These are phyloP conservation scores for Ceratocystis harringtonii DNA, from an alignment of 2,329 filamentous ascomycete species.

Conservation along the genomic window DNA sequence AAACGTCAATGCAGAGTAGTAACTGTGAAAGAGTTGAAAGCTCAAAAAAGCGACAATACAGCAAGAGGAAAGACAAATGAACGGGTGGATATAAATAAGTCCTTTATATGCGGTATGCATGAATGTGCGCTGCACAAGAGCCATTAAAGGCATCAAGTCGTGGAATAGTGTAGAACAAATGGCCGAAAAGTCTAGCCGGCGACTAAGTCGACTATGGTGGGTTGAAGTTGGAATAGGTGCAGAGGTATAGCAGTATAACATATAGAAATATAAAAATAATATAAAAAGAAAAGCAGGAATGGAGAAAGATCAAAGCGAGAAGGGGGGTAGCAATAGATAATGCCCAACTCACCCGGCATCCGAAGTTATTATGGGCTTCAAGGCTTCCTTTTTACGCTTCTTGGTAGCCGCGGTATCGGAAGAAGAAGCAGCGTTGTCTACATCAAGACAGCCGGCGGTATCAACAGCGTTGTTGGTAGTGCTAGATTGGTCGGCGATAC, in stretches of 20 bases:
- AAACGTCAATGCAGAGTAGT: not conserved
- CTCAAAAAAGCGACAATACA: not conserved
- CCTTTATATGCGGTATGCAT: not conserved
- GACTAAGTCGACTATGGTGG: no score
- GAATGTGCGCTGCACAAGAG: no score
- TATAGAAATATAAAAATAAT: not conserved
- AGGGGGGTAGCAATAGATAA: not conserved
- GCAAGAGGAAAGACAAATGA: not conserved
- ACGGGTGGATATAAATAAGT: not conserved
- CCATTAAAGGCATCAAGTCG: no score
- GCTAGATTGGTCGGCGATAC: not conserved
- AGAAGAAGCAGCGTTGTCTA: not conserved
- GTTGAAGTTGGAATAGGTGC: no score
- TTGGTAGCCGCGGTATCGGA: conserved; percentile 4
- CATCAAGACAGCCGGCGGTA: not conserved
- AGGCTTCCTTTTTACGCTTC: conserved; percentile 12
- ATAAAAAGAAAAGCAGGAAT: not conserved
- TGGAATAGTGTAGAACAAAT: no score
- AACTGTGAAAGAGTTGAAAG: not conserved
- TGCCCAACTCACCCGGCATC: conserved; percentile 3
- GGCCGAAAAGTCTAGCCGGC: no score
- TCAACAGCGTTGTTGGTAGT: not conserved
- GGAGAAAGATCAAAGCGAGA: not conserved
- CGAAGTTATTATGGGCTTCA: conserved; percentile 11
- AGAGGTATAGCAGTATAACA: no score